Evolutionary conservation across 2,329 filamentous ascomycete genomes (phyloP).

Genomic region (Chaetomium sp.): DNA sequence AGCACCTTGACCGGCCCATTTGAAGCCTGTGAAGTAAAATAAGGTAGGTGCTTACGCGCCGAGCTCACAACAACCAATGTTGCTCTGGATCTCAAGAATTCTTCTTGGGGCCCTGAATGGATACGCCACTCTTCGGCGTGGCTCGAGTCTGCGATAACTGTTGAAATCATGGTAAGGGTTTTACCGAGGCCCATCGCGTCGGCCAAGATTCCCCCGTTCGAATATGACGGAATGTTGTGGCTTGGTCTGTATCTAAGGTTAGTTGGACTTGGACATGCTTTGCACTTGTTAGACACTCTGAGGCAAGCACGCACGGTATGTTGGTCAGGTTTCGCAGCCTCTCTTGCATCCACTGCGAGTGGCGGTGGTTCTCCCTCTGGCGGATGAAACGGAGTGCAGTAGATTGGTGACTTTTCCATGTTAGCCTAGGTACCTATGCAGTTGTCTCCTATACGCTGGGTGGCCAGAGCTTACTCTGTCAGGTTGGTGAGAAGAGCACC

Average conservation of each 20-base stretch:
- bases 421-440: not conserved
- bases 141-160: not conserved
- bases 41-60: not conserved
- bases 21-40: not conserved
- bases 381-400: not conserved
- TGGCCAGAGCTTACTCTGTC: not conserved
- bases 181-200: conserved; percentile 5
- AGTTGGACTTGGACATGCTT: not conserved
- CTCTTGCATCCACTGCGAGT: not conserved
- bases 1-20: not conserved
- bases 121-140: not conserved
- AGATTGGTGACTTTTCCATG: not conserved
- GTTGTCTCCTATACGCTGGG: not conserved
- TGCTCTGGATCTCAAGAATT: not conserved
- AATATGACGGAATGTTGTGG: not conserved
- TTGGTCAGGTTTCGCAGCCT: not conserved
- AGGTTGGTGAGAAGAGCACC: not conserved
- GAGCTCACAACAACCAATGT: conserved; percentile 2
- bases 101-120: not conserved
- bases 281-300: not conserved
- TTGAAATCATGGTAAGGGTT: conserved; percentile 3
- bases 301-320: not conserved
- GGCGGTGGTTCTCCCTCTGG: not conserved
- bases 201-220: not conserved
- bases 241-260: not conserved